Evolutionary conservation across 129 eudicot species (phyloP), one percentile per base, ranked within the genome.

Genomic region (Chrysanthemum makinoi): DNA sequence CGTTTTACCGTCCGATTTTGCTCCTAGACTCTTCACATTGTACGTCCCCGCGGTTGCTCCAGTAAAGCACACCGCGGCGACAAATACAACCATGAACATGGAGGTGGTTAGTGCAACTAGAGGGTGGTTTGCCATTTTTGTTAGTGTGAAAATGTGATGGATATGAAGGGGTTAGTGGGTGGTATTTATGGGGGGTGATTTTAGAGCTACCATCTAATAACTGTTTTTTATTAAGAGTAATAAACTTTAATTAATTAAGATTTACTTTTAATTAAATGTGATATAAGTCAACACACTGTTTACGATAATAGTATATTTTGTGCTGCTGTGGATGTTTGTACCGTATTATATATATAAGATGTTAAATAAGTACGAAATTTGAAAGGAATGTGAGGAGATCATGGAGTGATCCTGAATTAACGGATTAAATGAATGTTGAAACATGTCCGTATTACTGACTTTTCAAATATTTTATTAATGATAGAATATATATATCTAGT

Each of bases 1-100:
- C 0, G 84, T 85, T 62, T 66, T 63, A 0, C 89, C 97, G 39
- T 91, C 84, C 0, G 89, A 50, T 43, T 72, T 88, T 22, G 97
- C 97, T 28, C 97, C 97, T 2, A 81, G 48, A 3, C 7, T 17
- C 20, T 39, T 16, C 3, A 91, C 83, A 58, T 86, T 78, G 78
- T 76, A 76, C 0, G 68, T 75, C 12, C 17, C 20, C 0, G 74
- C 60, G 13, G 82, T 52, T 46, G 86, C 47, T 67, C 10, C 16
- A 3, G 6, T 47, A 22, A 81, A 53, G 44, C 72, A 35, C 11
- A 76, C 4, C 53, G 75, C 26, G 51, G 63, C 16, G 49, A 84
- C 2, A 33, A 52, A 39, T 39, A 39, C 10, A 39, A 39, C 10
- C 46, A 39, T 39, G 46, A 8, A 1, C 46, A 39, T 7, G 46